phyloP scores from a whole-genome alignment of 1,139 yeast species.

The Saccharomycopsis crataegensis region DNA sequence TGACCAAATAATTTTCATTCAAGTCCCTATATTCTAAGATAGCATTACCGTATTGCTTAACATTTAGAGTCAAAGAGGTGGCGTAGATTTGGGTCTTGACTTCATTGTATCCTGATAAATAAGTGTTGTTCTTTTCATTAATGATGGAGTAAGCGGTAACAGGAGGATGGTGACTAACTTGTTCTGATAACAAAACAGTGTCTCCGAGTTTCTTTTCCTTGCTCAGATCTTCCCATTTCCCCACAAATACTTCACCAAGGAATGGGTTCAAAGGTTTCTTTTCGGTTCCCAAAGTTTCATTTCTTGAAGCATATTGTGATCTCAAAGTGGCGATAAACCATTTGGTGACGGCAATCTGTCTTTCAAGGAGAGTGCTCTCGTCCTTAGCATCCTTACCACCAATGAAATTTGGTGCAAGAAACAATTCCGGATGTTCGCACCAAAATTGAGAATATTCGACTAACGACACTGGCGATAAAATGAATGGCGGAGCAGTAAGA shows the following conservation, averaged over 20 bases:
- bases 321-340: conserved; percentile 91
- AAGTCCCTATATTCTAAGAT: conserved; percentile 52
- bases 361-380: conserved; percentile 38
- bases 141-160: conserved; percentile 78
- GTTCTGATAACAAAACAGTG: conserved; percentile 74
- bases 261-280: conserved; percentile 95
- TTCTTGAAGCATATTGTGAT: conserved; percentile 90
- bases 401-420: conserved; percentile 60
- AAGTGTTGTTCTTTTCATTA: conserved; percentile 62
- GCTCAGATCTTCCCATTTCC: conserved; percentile 63
- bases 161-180: conserved; percentile 95
- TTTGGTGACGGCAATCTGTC: conserved; percentile 74
- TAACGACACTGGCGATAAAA: conserved; percentile 81
- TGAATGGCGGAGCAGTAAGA: conserved; percentile 97
- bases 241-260: conserved; percentile 86
- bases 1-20: conserved; percentile 66
- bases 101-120: conserved; percentile 82
- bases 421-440: conserved; percentile 84
- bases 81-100: conserved; percentile 79
- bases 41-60: conserved; percentile 91
- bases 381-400: conserved; percentile 30
- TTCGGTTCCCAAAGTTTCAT: conserved; percentile 84
- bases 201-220: conserved; percentile 47
- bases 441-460: conserved; percentile 89
- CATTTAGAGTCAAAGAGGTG: conserved; percentile 57